Conservation (phyloP, 331 rosid genomes). For the Prunus yedoensis region DNA sequence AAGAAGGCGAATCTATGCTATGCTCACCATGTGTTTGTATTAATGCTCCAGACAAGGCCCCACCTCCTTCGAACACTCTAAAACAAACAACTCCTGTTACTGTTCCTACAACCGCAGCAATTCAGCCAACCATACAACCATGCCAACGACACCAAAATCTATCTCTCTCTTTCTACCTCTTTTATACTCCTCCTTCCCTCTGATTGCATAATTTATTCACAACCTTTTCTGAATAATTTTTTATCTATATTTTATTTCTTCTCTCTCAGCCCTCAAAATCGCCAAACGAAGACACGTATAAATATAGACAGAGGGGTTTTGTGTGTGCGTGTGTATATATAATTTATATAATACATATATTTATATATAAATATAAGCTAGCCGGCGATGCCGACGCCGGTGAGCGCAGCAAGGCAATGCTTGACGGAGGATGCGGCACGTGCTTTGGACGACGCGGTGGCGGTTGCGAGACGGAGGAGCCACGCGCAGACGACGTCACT, state of each 20-base stretch:
- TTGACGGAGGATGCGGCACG: slow-evolving; percentile 82
- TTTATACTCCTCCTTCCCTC: not conserved
- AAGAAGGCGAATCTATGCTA: slow-evolving; percentile 45
- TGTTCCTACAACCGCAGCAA: slow-evolving; percentile 1
- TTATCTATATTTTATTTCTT: not conserved
- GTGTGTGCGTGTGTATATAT: not conserved
- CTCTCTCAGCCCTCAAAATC: not conserved
- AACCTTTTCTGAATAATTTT: not conserved
- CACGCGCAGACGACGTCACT: slow-evolving; percentile 85
- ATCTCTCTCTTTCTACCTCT: not conserved
- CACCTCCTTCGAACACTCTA: not conserved
- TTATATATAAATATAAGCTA: slow-evolving; percentile 35
- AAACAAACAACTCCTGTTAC: not conserved
- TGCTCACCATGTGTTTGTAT: slow-evolving; percentile 39
- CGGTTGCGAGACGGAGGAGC: slow-evolving; percentile 68
- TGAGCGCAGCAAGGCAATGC: slow-evolving; percentile 79
- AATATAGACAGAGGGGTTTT: not conserved
- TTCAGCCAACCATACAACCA: not conserved
- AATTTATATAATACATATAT: not conserved
- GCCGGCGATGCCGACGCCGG: slow-evolving; percentile 99
- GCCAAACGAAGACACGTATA: not conserved
- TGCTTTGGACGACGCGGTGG: slow-evolving; percentile 67
- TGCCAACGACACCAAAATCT: not conserved
- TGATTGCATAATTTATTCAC: slow-evolving; percentile 19
- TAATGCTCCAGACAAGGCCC: slow-evolving; percentile 17